Evolutionary conservation across 495 filamentous ascomycete genomes (phyloP), one percentile per base, ranked within the genome.

Genomic region (Aspergillus incahuasiensis): DNA sequence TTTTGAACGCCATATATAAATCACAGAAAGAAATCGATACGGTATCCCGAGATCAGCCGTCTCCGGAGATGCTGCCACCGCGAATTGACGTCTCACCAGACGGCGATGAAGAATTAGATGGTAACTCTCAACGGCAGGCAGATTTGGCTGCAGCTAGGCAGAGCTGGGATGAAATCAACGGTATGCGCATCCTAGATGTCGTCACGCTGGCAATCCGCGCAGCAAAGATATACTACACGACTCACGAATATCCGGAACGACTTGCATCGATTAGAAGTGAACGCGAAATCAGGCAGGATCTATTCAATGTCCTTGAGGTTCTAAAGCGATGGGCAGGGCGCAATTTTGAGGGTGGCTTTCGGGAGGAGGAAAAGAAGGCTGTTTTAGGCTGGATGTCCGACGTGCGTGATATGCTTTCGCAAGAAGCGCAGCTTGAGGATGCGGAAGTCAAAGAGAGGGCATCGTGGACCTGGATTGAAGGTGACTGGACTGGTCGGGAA

Each of bases 201-300:
- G 85, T 92, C 70, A 98, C 94, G 3, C 77, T 97, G 42, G 92
- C 92, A 13, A 96, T 98, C 55, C 86, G 90, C 32, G 92, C 95
- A 6, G 94, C 94, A 32, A 96, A 91, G 66, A 85, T 91, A 42
- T 98, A 97, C 74, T 97, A 97, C 71, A 95, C 91, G 6, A 73
- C 87, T 1, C 91, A 97, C 65, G 84, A 91, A 63, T 75, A 86
- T 19, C 89, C 91, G 6, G 85, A 90, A 54, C 85, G 88, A 21
- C 74, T 97, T n/a, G 88, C 90, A 56, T 74, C 82, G 34, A 91
- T 97, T 74, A 90, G 87, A 62, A 86, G 86, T 1, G 91, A 97
- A 64, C 87, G 87, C 38, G 75, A 85, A 35, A 87, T 97, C 39
- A 82, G 91, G 25, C 75, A 81, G 57, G 94, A 97, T 54, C 78